Base-by-base conservation (phyloP, 2,329 filamentous ascomycete genomes). In the Xylariaceae sp. region DNA sequence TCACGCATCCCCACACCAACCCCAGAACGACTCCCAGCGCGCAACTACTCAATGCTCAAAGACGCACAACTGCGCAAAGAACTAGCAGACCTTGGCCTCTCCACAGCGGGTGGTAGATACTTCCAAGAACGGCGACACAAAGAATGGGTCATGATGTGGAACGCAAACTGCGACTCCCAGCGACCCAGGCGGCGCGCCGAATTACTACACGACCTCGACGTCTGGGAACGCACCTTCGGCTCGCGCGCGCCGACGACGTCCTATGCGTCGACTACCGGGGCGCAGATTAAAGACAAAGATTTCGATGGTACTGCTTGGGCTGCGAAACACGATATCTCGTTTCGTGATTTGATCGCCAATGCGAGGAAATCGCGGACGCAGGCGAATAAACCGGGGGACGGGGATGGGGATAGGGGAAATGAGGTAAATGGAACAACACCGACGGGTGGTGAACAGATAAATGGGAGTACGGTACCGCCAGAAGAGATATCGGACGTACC, bases 61-160 rank as follows among this genome's bases (percentile, higher is more conserved):
- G 92, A 97, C 18, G 73, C 69, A 1, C 80, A 81, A 2, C 73
- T 99, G 45, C 82, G 85, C 43, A 94, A 89, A 64, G 97, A 96
- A 69, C 73, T 99, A 39, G 67, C 75, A 15, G 90, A 96, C 2
- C 75, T 94, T 1, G 90, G 91, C 1, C 84, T 97, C 49, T 85
- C 89, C 0, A 79, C 76, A 10, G 75, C 72, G 52, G 94, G 94
- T 1, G 69, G 77, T 1, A 86, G 86, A 41, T 72, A 77, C 41
- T 75, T 91, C 1, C 74, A 97, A 47, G 86, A 92, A 65, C 81
- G 78, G 57, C 81, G 95, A 15, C 91, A 97, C 62, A 89, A 82
- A 19, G 94, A 99, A 68, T 99, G 91, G 91, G 78, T 94, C 45
- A 96, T 94, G 35, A 72, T 99, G 15, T 96, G 90, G 87, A 99